Conservation (phyloP, 805 yeast species). For the Torulaspora delbrueckii region DNA sequence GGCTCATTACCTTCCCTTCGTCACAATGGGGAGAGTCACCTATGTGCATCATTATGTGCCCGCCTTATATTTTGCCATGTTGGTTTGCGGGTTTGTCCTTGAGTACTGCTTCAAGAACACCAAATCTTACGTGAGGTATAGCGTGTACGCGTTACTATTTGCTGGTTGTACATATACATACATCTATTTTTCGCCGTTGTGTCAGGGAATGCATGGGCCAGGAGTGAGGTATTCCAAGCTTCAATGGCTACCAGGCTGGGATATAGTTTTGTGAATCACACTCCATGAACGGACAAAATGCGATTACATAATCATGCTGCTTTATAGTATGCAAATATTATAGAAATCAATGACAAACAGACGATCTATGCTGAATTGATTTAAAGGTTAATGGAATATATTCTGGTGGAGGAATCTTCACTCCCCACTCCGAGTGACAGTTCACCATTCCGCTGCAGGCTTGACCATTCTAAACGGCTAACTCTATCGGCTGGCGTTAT, state of each 20-base stretch:
- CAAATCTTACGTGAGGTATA: constrained; percentile 23
- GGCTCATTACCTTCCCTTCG: constrained; percentile 82
- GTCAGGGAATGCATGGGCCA: constrained; percentile 74
- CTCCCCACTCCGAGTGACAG: constrained; percentile 56
- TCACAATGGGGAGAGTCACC: constrained; percentile 93
- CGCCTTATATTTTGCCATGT: constrained; percentile 88
- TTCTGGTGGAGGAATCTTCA: constrained; percentile 54
- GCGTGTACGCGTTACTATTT: constrained; percentile 45
- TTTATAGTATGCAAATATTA: constrained; percentile 1
- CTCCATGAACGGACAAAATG: background rate
- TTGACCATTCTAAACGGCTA: constrained; percentile 56
- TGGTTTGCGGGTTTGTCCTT: constrained; percentile 44
- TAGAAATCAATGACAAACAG: background rate
- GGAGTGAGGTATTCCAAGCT: constrained; percentile 45
- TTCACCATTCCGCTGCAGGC: constrained; percentile 19
- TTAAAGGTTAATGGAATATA: constrained; percentile 30
- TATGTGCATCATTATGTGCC: constrained; percentile 97
- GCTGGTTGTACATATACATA: constrained; percentile 50
- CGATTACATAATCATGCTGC: background rate
- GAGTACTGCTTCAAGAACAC: constrained; percentile 26
- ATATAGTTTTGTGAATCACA: constrained; percentile 31
- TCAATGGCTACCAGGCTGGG: constrained; percentile 56
- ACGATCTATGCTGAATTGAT: background rate
- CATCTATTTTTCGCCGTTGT: constrained; percentile 57
- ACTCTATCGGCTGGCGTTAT: constrained; percentile 60